Conservation (phyloP, 805 yeast species). For the Kodamaea laetipori region DNA sequence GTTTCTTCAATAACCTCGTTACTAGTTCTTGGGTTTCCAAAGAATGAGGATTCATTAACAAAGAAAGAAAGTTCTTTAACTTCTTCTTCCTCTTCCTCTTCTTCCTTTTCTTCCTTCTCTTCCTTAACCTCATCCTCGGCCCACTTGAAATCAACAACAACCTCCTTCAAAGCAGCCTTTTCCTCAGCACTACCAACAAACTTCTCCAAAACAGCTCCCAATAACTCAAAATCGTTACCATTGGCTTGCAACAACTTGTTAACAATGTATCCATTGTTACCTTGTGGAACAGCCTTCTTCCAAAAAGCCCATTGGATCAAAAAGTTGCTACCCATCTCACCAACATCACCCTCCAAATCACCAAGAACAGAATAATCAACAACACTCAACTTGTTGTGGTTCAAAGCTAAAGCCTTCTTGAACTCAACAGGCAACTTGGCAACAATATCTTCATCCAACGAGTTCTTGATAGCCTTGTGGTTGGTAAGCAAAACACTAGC, state of each 20-base stretch:
- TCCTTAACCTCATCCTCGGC: slow-evolving; percentile 34
- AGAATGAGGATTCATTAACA: slow-evolving; percentile 65
- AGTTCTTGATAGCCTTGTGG: slow-evolving; percentile 34
- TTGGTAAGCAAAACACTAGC: slow-evolving; percentile 53
- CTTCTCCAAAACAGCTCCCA: slow-evolving; percentile 69
- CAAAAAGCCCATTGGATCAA: slow-evolving; percentile 82
- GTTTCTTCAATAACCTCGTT: slow-evolving; percentile 41
- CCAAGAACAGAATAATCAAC: slow-evolving; percentile 66
- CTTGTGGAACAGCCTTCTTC: slow-evolving; percentile 61
- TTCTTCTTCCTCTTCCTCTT: slow-evolving; percentile 19
- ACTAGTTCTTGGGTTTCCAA: slow-evolving; percentile 54
- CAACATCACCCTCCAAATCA: slow-evolving; percentile 52
- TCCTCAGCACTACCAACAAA: slow-evolving; percentile 61
- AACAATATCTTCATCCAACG: slow-evolving; percentile 51
- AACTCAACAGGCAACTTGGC: slow-evolving; percentile 54
- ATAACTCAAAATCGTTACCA: slow-evolving; percentile 78
- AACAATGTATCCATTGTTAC: slow-evolving; percentile 63
- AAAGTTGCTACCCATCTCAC: slow-evolving; percentile 42
- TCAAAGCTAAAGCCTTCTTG: slow-evolving; percentile 54
- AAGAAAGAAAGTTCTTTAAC: slow-evolving; percentile 47
- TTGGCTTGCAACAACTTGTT: slow-evolving; percentile 78
- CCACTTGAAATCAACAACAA: slow-evolving; percentile 37
- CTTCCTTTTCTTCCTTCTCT: slow-evolving; percentile 26
- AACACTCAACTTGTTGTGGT: slow-evolving; percentile 53
- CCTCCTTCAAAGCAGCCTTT: slow-evolving; percentile 41